Evolutionary conservation across 345 rosid species (phyloP).

Genomic region (Heritiera fomes): DNA sequence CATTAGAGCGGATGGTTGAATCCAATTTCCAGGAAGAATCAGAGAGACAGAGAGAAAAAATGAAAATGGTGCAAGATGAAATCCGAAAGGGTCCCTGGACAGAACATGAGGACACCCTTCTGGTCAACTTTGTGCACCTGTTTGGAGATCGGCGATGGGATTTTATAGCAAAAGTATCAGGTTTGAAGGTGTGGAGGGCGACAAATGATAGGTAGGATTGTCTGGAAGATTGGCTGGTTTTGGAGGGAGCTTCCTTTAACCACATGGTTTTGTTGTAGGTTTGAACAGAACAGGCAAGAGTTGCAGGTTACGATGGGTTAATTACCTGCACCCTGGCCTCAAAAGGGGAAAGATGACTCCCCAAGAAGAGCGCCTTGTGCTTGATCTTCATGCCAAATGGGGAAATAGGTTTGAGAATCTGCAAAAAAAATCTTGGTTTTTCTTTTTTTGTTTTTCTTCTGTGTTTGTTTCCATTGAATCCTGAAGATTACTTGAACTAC

Average conservation of each 20-base stretch:
- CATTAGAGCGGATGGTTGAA: conserved; percentile 15
- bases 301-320: conserved; percentile 99
- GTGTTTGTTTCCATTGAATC: background rate
- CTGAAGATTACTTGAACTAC: background rate
- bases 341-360: conserved; percentile 95
- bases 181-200: conserved; percentile 99
- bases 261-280: conserved; percentile 81
- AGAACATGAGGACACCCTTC: conserved; percentile 85
- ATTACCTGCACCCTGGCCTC: conserved; percentile 94
- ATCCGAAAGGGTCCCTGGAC: conserved; percentile 96
- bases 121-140: conserved; percentile 81
- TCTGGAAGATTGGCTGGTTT: conserved; percentile 50
- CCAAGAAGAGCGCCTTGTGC: conserved; percentile 87
- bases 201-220: conserved; percentile 72
- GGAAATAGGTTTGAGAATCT: conserved; percentile 77
- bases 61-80: conserved; percentile 71
- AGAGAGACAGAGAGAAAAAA: conserved; percentile 27
- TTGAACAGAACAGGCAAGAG: conserved; percentile 97
- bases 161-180: conserved; percentile 98
- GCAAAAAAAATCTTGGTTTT: background rate
- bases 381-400: conserved; percentile 92
- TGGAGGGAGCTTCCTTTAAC: conserved; percentile 50
- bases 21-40: conserved; percentile 15
- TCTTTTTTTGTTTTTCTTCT: too few relatives aligned
- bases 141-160: conserved; percentile 99